Base-by-base conservation (phyloP, 768 basidiomycete species). In the Clitopilus hobsonii region DNA sequence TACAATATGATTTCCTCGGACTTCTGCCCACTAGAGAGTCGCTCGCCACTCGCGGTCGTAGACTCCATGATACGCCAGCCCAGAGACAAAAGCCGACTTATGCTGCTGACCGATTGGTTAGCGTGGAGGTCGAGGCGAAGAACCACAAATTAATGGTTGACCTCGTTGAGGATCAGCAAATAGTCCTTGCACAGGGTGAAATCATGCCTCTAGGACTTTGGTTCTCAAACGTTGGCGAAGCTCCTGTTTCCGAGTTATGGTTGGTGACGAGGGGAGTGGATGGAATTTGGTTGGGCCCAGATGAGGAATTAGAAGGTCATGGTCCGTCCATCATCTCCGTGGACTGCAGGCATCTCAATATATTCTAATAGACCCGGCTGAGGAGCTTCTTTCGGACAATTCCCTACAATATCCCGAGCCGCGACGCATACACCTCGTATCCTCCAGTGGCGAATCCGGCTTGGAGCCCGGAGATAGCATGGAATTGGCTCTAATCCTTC, bases 31-130 rank as follows among this genome's bases (percentile, higher is more conserved):
- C 77, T 23, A 74, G 66, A 0, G 94, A 95, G 66, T 71, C 83
- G 1, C 75, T 94, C 2, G 75, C 82, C 7, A 77, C 75, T 28
- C 85, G 83, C n/a, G 94, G 94, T 13, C 82, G 76, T 45, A 76
- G 94, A 51, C 73, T 97, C 10, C 84, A 94, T 52, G 82, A 84
- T 52, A 94, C 93, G 2, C 76, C 80, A 26, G 71, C 79, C 13
- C 89, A 95, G 61, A 75, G 86, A 47, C 83, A 86, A 58, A 76
- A 67, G 25, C 82, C 83, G 10, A 81, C 82, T 1, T 95, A 96
- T 65, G 86, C 84, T 8, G 77, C 84, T 8, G 88, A 96, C 64
- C 67, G 80, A 6, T 61, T 80, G 27, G 75, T 91, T 59, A 74
- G 72, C 29, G 74, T 88, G 5, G 75, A 83, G 10, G 80, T 97